phyloP scores from a whole-genome alignment of 768 basidiomycete species.

The Mycena epipterygia region DNA sequence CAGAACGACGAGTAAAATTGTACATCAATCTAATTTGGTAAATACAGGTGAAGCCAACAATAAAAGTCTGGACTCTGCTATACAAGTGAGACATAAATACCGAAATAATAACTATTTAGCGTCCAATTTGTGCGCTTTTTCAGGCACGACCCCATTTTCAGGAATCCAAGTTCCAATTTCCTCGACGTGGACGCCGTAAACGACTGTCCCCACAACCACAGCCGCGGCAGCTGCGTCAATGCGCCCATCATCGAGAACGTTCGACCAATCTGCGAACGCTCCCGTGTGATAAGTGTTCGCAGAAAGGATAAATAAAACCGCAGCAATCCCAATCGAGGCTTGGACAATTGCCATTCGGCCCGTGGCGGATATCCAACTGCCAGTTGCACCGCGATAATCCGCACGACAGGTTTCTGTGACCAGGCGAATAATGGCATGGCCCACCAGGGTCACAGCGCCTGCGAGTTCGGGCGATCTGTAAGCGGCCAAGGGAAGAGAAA shows the following conservation, averaged over 20 bases:
- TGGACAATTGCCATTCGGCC: slow-evolving; percentile 27
- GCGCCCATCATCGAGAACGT: slow-evolving; percentile 16
- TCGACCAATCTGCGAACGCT: slow-evolving; percentile 6
- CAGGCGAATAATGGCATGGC: slow-evolving; percentile 32
- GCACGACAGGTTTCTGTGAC: slow-evolving; percentile 35
- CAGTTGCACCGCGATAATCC: slow-evolving; percentile 31
- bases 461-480: slow-evolving; percentile 13
- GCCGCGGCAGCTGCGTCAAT: slow-evolving; percentile 9
- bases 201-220: slow-evolving; percentile 20
- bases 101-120: slow-evolving; percentile 8
- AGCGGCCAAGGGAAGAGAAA: slow-evolving; percentile 12
- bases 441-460: slow-evolving; percentile 28
- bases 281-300: background rate
- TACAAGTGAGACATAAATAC: background rate
- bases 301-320: slow-evolving; percentile 5
- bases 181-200: slow-evolving; percentile 34
- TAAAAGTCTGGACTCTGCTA: background rate
- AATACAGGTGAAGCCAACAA: background rate
- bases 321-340: slow-evolving; percentile 5
- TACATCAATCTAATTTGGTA: no score
- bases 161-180: slow-evolving; percentile 35
- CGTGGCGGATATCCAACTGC: slow-evolving; percentile 21
- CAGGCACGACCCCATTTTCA: background rate
- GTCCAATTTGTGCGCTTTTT: slow-evolving; percentile 9
- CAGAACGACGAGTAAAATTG: no score